Percentiles rank a stretch among this genome's conserved stretches.
Evolutionary conservation across 2,329 filamentous ascomycete species (phyloP).

Genomic region (Aurifilum marmelostoma): DNA sequence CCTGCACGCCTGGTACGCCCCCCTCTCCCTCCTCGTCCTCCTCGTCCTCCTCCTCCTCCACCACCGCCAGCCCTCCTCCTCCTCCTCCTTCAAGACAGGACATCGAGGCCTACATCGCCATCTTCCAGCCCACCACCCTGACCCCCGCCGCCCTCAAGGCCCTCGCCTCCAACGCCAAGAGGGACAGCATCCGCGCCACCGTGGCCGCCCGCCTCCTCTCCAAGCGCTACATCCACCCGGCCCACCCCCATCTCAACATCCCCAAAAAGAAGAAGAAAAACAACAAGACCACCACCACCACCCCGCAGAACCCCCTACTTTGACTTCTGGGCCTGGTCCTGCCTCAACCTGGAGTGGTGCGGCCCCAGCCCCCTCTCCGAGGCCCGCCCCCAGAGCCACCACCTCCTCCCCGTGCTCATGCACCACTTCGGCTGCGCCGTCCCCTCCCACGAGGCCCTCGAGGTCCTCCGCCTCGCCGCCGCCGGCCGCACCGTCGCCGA

Average conservation of each 20-base stretch:
- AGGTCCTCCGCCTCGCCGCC: conserved; percentile 60
- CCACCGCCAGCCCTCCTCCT: conserved; percentile 37
- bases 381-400: conserved; percentile 59
- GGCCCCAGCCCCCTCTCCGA: conserved; percentile 59
- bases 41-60: conserved; percentile 13
- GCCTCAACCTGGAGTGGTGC: conserved; percentile 66
- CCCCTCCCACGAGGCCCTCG: conserved; percentile 68
- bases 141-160: conserved; percentile 65
- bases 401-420: conserved; percentile 73
- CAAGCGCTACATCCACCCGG: conserved; percentile 55
- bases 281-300: too few relatives aligned
- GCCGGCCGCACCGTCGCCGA: conserved; percentile 62
- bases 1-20: conserved; percentile 53
- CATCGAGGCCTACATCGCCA: conserved; percentile 65
- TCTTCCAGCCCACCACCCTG: conserved; percentile 65
- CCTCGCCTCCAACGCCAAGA: conserved; percentile 66
- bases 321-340: conserved; percentile 69
- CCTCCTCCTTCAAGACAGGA: conserved; percentile 50
- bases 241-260: conserved; percentile 44
- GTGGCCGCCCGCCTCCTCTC: conserved; percentile 59
- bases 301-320: conserved; percentile 68
- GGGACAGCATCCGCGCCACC: conserved; percentile 61
- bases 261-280: conserved; percentile 53
- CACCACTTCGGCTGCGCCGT: conserved; percentile 78
- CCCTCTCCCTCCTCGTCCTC: neutral